phyloP scores from a whole-genome alignment of 2,329 filamentous ascomycete species.

The Sporothrix brasiliensis region DNA sequence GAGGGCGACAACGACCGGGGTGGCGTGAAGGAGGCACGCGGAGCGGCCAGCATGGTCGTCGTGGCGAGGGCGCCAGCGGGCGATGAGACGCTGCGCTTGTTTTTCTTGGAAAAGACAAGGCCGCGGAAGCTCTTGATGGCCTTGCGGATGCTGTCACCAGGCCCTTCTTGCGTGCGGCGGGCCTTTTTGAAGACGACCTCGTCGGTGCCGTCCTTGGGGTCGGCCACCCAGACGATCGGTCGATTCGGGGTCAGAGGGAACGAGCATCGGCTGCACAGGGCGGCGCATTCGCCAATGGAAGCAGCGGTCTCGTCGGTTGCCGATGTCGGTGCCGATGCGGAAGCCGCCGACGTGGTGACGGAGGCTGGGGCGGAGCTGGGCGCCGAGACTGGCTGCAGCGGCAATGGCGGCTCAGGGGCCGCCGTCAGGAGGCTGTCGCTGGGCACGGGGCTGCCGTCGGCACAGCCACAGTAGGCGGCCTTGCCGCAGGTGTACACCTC shows the following conservation, averaged over 20 bases:
- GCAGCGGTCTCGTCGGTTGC: background rate
- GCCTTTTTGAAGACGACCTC: conserved; percentile 13
- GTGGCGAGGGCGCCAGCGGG: background rate
- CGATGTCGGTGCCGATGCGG: background rate
- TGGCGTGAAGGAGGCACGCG: background rate
- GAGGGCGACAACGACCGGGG: background rate
- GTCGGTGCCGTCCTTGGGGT: conserved; percentile 1
- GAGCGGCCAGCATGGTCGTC: background rate
- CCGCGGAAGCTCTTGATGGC: conserved; percentile 31
- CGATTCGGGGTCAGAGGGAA: conserved; percentile 26
- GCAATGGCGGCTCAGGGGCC: background rate
- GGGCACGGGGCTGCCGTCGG: conserved; percentile 30
- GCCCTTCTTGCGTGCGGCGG: conserved; percentile 11
- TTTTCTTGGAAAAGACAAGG: conserved; percentile 26
- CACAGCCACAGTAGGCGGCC: conserved; percentile 42
- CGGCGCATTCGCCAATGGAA: background rate
- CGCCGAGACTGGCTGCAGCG: background rate
- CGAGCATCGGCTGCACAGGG: conserved; percentile 20
- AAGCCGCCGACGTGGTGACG: background rate
- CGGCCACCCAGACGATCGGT: conserved; percentile 26
- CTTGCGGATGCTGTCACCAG: conserved; percentile 28
- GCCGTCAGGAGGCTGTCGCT: conserved; percentile 16
- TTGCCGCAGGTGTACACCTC: conserved; percentile 49
- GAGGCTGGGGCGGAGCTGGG: background rate
- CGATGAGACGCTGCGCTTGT: conserved; percentile 2